Percentiles rank a stretch among this genome's conserved stretches.
Evolutionary conservation across 73 alveolate genomes (phyloP).

Genomic region (Uronychia setigera): DNA sequence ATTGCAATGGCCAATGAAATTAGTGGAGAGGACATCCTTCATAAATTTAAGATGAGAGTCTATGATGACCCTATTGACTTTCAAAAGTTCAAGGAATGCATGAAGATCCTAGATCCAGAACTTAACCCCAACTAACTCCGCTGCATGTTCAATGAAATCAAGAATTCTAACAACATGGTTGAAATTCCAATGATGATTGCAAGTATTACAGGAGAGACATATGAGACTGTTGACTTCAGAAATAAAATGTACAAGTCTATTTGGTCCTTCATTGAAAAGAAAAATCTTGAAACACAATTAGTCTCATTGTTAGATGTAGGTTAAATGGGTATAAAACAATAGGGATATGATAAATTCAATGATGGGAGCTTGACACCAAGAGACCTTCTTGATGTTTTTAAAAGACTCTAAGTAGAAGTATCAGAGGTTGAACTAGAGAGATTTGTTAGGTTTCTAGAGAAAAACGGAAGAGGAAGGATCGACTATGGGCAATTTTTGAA

Average conservation of each 20-base stretch:
- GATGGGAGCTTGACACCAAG: conserved; percentile 51
- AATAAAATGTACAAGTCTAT: conserved; percentile 25
- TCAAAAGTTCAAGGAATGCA: conserved; percentile 31
- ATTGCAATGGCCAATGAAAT: conserved; percentile 21
- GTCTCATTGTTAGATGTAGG: not conserved
- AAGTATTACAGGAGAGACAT: conserved; percentile 44
- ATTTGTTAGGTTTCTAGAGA: conserved; percentile 63
- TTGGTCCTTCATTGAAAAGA: not conserved
- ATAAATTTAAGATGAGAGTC: conserved; percentile 36
- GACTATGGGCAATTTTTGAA: conserved; percentile 41
- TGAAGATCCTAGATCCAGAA: conserved; percentile 53
- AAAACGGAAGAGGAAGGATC: conserved; percentile 50
- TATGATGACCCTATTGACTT: conserved; percentile 67
- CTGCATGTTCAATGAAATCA: conserved; percentile 38
- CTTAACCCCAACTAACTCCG: conserved; percentile 38
- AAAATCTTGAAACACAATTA: not conserved
- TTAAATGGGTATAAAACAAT: not conserved
- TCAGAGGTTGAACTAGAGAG: conserved; percentile 35
- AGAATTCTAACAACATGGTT: conserved; percentile 33
- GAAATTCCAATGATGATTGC: conserved; percentile 42
- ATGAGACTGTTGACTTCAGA: conserved; percentile 61
- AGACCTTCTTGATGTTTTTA: not conserved
- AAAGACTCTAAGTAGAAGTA: not conserved
- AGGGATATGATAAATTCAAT: conserved; percentile 36
- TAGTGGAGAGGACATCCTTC: conserved; percentile 56